These are phyloP conservation scores for Fragilaria radians DNA, from an alignment of 108 stramenopile species.

Conservation along the genomic window DNA sequence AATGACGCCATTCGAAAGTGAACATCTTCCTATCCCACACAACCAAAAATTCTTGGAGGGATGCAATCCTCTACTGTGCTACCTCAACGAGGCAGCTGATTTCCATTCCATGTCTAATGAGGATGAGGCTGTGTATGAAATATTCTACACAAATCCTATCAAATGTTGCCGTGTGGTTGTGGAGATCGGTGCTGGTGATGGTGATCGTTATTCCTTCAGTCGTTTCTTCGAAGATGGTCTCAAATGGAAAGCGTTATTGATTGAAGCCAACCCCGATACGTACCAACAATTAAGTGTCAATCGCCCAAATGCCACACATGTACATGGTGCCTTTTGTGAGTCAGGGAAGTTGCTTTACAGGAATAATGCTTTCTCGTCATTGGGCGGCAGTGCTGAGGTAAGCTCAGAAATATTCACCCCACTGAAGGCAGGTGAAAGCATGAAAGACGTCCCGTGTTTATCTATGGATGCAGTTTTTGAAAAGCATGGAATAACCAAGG, in stretches of 20 bases:
- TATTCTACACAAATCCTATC: constrained; percentile 50
- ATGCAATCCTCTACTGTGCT: too few relatives aligned
- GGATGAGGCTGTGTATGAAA: constrained; percentile 46
- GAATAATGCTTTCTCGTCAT: constrained; percentile 23
- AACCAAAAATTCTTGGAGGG: too few relatives aligned
- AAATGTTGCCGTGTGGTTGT: constrained; percentile 36
- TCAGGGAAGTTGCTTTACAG: constrained; percentile 18
- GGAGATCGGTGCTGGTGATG: constrained; percentile 45
- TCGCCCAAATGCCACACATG: constrained; percentile 17
- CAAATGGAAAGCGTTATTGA: constrained; percentile 37
- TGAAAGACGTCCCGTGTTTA: constrained; percentile 12
- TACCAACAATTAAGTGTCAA: constrained; percentile 21
- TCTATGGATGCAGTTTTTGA: constrained; percentile 15
- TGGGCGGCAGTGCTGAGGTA: constrained; percentile 14
- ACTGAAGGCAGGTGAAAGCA: constrained; percentile 6
- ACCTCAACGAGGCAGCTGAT: too few relatives aligned
- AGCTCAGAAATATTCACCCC: constrained; percentile 14
- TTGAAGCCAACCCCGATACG: too few relatives aligned
- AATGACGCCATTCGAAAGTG: too few relatives aligned
- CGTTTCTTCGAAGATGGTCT: constrained; percentile 40
- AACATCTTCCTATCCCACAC: too few relatives aligned
- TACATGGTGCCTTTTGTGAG: constrained; percentile 39
- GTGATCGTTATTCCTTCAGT: constrained; percentile 11
- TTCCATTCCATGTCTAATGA: too few relatives aligned
- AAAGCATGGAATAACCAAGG: too few relatives aligned